Percentiles rank a stretch among this genome's conserved stretches.
Evolutionary conservation across 169 alveolate genomes (phyloP).

Genomic region (Besnoitia besnoiti): DNA sequence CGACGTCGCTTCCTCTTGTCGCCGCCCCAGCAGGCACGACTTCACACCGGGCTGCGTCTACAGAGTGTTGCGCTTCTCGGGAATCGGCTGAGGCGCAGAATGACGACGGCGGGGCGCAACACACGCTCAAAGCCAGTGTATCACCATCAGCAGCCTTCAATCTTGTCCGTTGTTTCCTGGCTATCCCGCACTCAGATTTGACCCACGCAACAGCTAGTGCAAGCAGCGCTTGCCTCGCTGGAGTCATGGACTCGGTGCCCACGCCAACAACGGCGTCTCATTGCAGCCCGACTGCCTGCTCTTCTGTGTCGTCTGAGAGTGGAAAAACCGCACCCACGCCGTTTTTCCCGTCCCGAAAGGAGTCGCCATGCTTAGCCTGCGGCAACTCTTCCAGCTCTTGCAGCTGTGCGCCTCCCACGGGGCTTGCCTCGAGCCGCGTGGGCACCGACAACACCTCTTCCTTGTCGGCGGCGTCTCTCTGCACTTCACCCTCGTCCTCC

Average conservation of each 20-base stretch:
- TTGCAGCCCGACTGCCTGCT: neutral
- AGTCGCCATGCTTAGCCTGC: neutral
- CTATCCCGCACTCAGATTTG: neutral
- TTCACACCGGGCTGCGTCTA: no score
- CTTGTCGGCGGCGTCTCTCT: neutral
- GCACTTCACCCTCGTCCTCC: neutral
- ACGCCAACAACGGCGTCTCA: neutral
- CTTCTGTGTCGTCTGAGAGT: slow-evolving; percentile 17
- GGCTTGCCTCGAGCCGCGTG: neutral
- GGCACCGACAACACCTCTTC: neutral
- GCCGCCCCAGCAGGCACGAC: no score
- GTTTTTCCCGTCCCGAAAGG: neutral
- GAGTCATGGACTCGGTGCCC: neutral
- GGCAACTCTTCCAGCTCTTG: neutral
- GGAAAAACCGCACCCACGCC: neutral
- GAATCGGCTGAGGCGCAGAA: no score
- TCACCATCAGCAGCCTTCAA: neutral
- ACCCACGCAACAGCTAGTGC: neutral
- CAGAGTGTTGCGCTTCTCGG: neutral
- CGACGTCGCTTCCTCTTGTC: no score
- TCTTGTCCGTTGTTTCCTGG: neutral
- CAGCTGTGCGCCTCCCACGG: neutral
- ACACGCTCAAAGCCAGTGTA: no score
- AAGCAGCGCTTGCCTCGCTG: neutral
- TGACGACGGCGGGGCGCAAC: no score